Percentiles rank a stretch among this genome's conserved stretches.
Conservation (phyloP, 495 filamentous ascomycete genomes). For the Annulohypoxylon stygium region DNA sequence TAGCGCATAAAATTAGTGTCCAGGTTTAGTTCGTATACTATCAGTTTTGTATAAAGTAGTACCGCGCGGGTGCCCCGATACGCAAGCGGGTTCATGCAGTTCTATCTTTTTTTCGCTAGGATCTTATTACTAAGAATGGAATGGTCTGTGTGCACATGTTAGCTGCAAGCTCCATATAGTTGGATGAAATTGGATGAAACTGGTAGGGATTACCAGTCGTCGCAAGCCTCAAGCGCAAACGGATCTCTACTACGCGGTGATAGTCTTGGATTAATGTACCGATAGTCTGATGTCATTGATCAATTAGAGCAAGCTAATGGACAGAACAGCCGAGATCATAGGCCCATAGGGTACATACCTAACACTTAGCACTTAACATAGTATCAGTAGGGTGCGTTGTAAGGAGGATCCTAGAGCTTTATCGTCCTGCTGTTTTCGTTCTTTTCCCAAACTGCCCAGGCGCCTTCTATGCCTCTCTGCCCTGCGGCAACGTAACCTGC, state of each 20-base stretch:
- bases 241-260: slow-evolving; percentile 7
- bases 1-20: slow-evolving; percentile 14
- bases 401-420: neutral
- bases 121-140: slow-evolving; percentile 33
- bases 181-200: slow-evolving; percentile 22
- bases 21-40: slow-evolving; percentile 18
- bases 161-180: slow-evolving; percentile 24
- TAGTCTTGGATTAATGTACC: slow-evolving; percentile 29
- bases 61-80: slow-evolving; percentile 15
- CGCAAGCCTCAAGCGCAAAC: slow-evolving; percentile 26
- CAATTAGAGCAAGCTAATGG: slow-evolving; percentile 22
- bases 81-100: slow-evolving; percentile 28
- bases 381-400: neutral
- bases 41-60: neutral
- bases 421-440: slow-evolving; percentile 38
- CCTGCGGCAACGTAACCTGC: slow-evolving; percentile 2
- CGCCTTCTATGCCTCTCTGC: neutral
- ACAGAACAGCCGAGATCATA: slow-evolving; percentile 31
- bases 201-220: slow-evolving; percentile 31
- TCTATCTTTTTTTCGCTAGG: slow-evolving; percentile 1
- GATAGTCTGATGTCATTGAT: slow-evolving; percentile 48
- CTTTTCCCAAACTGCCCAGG: neutral
- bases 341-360: neutral
- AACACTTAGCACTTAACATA: neutral
- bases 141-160: slow-evolving; percentile 11